Conservation (phyloP, 2,329 filamentous ascomycete species). For the Fusarium scirpi region DNA sequence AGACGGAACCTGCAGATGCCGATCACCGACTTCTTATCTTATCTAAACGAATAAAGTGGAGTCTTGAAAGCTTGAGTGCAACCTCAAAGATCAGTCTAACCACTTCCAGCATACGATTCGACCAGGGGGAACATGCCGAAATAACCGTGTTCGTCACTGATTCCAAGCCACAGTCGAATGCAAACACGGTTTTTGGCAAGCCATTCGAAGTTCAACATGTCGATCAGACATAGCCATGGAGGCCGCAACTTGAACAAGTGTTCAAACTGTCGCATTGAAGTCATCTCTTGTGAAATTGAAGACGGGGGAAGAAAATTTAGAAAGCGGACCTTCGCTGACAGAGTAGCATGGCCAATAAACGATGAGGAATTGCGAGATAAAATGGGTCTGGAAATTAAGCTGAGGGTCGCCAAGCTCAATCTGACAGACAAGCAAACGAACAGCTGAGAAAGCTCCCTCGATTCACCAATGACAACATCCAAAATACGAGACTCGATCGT, state of each 20-base stretch:
- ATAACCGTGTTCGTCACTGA: constrained; percentile 1
- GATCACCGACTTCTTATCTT: constrained; percentile 5
- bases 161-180: constrained; percentile 18
- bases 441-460: not conserved
- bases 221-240: constrained; percentile 2
- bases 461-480: not conserved
- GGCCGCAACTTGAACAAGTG: not conserved
- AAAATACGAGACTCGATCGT: not conserved
- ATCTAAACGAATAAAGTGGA: constrained; percentile 9
- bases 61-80: not conserved
- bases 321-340: not conserved
- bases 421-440: not conserved
- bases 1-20: not conserved
- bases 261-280: not conserved
- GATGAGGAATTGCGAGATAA: not conserved
- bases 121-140: not conserved
- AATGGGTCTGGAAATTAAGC: not conserved
- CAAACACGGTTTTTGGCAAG: not conserved
- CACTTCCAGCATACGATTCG: constrained; percentile 1
- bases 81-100: not conserved
- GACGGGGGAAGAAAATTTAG: not conserved
- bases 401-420: not conserved
- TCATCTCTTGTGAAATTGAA: not conserved
- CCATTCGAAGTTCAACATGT: not conserved
- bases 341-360: not conserved